Evolutionary conservation across 2,329 filamentous ascomycete genomes (phyloP).

Genomic region (Escovopsis weberi): DNA sequence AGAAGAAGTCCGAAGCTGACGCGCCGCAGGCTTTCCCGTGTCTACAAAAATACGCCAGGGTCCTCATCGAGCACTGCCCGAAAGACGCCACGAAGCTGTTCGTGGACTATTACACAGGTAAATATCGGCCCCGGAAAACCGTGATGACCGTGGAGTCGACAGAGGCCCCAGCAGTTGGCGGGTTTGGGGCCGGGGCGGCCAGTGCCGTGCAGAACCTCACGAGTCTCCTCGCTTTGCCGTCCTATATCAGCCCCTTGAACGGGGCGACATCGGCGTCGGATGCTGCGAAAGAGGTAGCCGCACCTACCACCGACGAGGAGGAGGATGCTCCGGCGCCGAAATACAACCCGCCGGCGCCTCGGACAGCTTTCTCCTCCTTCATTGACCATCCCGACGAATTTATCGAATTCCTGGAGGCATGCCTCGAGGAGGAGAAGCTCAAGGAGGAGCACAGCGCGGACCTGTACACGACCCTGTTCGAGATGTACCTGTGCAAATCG

Average conservation of each 20-base stretch:
- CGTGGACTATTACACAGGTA: constrained; percentile 86
- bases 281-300: constrained; percentile 35
- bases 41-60: constrained; percentile 88
- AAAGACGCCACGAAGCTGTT: constrained; percentile 74
- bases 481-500: constrained; percentile 93
- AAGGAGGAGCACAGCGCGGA: constrained; percentile 65
- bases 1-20: constrained; percentile 16
- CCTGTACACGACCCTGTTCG: constrained; percentile 87
- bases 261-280: constrained; percentile 34
- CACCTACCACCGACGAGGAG: constrained; percentile 35
- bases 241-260: constrained; percentile 23
- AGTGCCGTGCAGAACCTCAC: constrained; percentile 77
- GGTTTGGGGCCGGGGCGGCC: constrained; percentile 44
- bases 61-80: constrained; percentile 77
- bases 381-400: constrained; percentile 90
- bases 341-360: constrained; percentile 69
- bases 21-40: constrained; percentile 58
- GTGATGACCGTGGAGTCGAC: constrained; percentile 19
- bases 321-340: constrained; percentile 31
- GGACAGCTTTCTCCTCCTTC: constrained; percentile 89
- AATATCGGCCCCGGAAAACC: constrained; percentile 60
- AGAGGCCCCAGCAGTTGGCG: constrained; percentile 23
- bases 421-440: constrained; percentile 57
- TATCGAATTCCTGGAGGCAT: constrained; percentile 81
- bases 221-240: constrained; percentile 65